Evolutionary conservation across 2,329 filamentous ascomycete genomes (phyloP), one percentile per base, ranked within the genome.

Genomic region (Cladosporium oxysporum): DNA sequence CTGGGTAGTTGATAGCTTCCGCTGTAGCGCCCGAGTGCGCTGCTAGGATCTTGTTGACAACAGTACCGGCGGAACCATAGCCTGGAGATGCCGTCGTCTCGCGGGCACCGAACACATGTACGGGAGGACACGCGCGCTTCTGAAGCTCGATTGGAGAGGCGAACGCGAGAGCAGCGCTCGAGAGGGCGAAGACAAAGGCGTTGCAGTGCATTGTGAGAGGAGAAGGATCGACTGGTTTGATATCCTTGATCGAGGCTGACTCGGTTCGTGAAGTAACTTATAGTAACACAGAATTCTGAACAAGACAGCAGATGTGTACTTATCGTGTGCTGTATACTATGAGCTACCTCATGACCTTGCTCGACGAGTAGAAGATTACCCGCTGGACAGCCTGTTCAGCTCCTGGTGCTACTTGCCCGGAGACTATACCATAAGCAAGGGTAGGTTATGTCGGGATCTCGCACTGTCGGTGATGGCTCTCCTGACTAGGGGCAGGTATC

Each of bases 1-100:
- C 88, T 41, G 88, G 79, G 70, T 81, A 81, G 44, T 74, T 73
- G 65, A 81, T 79, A 23, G 78, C 78, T 58, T 79, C 78, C 1
- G 79, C 71, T 41, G 76, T 77, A 28, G 78, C 60, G 29, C 79
- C 78, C 4, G 78, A 70, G 69, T 76, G 79, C 3, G 79, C 77
- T 14, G 73, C 66, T 58, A 77, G 70, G 69, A 80, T 77, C 47
- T 72, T 71, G 73, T 79, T 79, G 65, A 81, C 79, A 26, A 81
- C 76, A 8, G 75, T 76, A 35, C 72, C 72, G 47, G 76, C 74
- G 33, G 76, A 79, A 26, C 79, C 79, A 60, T 77, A 80, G 11
- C 78, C 78, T 18, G 77, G 69, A 26, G 74, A 66, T 2, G 73
- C 74, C 3, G 79, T 81, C 1, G 79, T 81, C 68, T 81, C 79